A percentile compares a stretch with the other conserved stretches of the same genome.
Conservation (phyloP, 2,329 filamentous ascomycete species). For the Nothophoma quercina region DNA sequence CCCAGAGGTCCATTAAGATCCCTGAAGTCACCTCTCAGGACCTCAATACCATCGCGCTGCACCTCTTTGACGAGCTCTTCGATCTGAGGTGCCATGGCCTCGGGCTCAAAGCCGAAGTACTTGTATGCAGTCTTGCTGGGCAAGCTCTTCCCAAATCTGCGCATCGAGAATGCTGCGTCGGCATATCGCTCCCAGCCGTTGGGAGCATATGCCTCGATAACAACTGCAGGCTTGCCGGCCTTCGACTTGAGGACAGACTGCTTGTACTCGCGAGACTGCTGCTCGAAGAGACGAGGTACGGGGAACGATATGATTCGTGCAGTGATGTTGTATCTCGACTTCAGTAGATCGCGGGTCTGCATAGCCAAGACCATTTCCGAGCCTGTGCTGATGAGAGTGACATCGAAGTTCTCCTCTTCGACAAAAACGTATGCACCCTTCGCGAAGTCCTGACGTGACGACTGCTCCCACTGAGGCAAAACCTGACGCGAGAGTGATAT, state of each 20-base stretch:
- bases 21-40: conserved; percentile 16
- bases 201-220: conserved; percentile 65
- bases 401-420: conserved; percentile 52
- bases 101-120: conserved; percentile 62
- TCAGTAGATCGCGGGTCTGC: conserved; percentile 47
- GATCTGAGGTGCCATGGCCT: conserved; percentile 53
- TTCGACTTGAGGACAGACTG: conserved; percentile 53
- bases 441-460: conserved; percentile 52
- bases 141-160: conserved; percentile 61
- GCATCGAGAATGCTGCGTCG: conserved; percentile 62
- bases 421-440: conserved; percentile 57
- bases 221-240: conserved; percentile 56
- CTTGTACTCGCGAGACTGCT: conserved; percentile 54
- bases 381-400: conserved; percentile 52
- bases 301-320: conserved; percentile 58
- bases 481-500: conserved; percentile 58
- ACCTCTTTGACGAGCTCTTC: conserved; percentile 44
- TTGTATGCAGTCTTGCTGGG: conserved; percentile 62
- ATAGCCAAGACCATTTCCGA: conserved; percentile 56
- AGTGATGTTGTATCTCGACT: conserved; percentile 46
- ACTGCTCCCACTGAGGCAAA: conserved; percentile 52
- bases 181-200: conserved; percentile 67
- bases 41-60: conserved; percentile 41
- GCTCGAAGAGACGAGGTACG: conserved; percentile 56
- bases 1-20: conserved; percentile 20